Evolutionary conservation across 23 red algal genomes (phyloP), one percentile per base, ranked within the genome.

Genomic region (Cyanidiococcus yangmingshanensis): DNA sequence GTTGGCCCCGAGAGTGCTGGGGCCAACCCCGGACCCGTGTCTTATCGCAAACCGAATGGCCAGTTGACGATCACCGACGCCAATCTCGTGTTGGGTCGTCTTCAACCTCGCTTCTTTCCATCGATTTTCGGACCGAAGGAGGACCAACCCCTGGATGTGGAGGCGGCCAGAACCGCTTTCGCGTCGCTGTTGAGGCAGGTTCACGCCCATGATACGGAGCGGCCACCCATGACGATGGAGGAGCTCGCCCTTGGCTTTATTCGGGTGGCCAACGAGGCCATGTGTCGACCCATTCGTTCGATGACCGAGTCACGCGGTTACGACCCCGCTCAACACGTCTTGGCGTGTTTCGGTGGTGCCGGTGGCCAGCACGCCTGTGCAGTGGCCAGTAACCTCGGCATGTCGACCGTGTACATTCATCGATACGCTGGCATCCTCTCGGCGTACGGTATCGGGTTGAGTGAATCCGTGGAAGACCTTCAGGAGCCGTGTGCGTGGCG

Each of bases 311-410:
- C 77, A 25, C 77, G 75, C 18, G 77, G 83, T n/a, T 83, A 89
- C 76, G 94, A 98, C 79, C 79, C 80, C 30, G 80, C 83, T 37
- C 38, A 81, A 71, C 94, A 98, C 76, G 79, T 80, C 45, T 84
- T 98, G 32, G 88, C 94, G 24, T 85, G 82, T 77, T 98, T 98
- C 76, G 94, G 94, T 41, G 94, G 94, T 51, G 94, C 94, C 29
- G 94, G 94, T 39, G 94, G 94, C 32, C 94, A 98, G 78, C 94
- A 98, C 80, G 94, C 94, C 16, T 91, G 89, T 75, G 85, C 94
- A 1, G 75, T 98, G 33, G 94, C 94, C 3, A 59, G 80, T 27
- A 40, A 85, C 2, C 80, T 98, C 29, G 88, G 85, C 34, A 91
- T 98, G 45, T 41, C 75, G 40, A 89, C 83, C 24, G 94, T 91